phyloP scores from a whole-genome alignment of 345 rosid genomes.

The Melaleuca quinquenervia region DNA sequence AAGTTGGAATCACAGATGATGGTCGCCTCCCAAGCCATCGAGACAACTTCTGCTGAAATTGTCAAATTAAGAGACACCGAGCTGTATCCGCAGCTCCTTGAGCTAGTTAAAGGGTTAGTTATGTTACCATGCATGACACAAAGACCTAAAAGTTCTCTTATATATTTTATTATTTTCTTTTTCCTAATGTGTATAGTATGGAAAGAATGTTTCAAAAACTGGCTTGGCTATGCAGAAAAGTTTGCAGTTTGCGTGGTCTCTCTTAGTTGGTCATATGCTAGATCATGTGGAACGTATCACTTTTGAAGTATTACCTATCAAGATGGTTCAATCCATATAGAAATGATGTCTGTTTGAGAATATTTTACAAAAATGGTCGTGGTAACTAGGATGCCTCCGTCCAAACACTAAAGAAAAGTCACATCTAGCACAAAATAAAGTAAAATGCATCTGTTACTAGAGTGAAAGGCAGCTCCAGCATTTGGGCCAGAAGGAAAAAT shows the following conservation, averaged over 20 bases:
- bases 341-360: background rate
- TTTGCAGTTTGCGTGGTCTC: background rate
- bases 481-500: background rate
- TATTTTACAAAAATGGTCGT: background rate
- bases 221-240: background rate
- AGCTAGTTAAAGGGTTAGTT: slow-evolving; percentile 81
- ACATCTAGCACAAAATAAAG: background rate
- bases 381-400: background rate
- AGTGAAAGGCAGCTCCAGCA: background rate
- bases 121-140: background rate
- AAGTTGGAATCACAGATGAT: slow-evolving; percentile 78
- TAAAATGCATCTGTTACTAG: background rate
- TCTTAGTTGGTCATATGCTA: background rate
- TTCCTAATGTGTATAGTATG: background rate
- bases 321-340: background rate
- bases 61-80: slow-evolving; percentile 69
- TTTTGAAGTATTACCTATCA: background rate
- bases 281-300: background rate
- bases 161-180: background rate
- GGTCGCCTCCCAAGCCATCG: slow-evolving; percentile 78
- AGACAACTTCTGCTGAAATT: slow-evolving; percentile 72
- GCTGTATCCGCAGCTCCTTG: slow-evolving; percentile 82
- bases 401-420: background rate
- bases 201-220: background rate
- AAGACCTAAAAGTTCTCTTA: background rate